Conservation (phyloP, 768 basidiomycete genomes). For the Calocybe cyanea region DNA sequence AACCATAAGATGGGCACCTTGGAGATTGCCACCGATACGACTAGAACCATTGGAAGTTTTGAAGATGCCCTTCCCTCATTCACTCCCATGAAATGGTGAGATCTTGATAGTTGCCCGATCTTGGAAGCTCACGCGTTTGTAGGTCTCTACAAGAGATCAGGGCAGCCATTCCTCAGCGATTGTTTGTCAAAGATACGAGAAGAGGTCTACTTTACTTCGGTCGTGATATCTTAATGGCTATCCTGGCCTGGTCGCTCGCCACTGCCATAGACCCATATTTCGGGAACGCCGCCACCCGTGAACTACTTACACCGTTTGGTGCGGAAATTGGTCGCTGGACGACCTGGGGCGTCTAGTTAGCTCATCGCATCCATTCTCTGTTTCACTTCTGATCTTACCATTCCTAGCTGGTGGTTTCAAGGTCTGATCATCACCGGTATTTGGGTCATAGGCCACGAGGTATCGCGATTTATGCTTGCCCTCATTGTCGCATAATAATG, state of each 20-base stretch:
- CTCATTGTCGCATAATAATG: constrained; percentile 1
- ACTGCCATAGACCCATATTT: constrained; percentile 43
- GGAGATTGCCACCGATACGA: constrained; percentile 12
- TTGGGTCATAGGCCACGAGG: constrained; percentile 61
- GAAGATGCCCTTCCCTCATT: constrained; percentile 40
- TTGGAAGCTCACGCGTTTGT: neutral
- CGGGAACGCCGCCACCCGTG: constrained; percentile 17
- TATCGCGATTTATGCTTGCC: constrained; percentile 14
- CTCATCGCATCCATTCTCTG: neutral
- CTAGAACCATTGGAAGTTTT: constrained; percentile 21
- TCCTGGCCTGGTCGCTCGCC: constrained; percentile 38
- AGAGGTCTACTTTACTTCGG: constrained; percentile 38
- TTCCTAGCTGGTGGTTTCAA: constrained; percentile 56
- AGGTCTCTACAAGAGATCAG: constrained; percentile 51
- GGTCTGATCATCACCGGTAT: constrained; percentile 53
- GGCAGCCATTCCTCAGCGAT: constrained; percentile 41
- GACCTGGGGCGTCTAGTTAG: constrained; percentile 46
- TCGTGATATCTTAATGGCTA: constrained; percentile 45
- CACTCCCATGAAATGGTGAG: constrained; percentile 45
- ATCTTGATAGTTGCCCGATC: neutral
- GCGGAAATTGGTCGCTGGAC: constrained; percentile 37
- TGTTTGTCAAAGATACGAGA: constrained; percentile 39
- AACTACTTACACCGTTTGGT: constrained; percentile 29
- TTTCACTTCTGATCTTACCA: neutral
- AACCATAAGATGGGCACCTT: too few relatives aligned